Base-by-base conservation (phyloP, 2,329 filamentous ascomycete species). In the Fusarium metavorans region DNA sequence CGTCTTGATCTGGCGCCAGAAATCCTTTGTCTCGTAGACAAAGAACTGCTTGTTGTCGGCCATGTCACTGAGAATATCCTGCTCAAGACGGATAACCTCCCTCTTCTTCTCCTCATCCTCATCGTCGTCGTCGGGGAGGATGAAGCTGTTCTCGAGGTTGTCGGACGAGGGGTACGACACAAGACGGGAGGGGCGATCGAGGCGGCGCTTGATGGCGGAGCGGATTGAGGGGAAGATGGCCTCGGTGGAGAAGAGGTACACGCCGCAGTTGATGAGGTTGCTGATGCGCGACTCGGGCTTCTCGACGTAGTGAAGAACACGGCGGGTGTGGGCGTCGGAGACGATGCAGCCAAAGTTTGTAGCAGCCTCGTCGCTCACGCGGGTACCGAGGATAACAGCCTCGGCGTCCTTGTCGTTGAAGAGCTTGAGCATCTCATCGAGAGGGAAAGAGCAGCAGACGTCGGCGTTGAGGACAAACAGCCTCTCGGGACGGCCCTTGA, bases 1-100 rank as follows among this genome's bases (percentile, higher is more conserved):
- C 2, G 97, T 98, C 90, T 99, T 99, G 90, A 99, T 98, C 88
- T 99, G 97, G 79, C 97, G 95, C 97, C 97, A 99, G 85, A 99
- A 99, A 84, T 98, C 97, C 87, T 97, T 97, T 76, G 96, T 98
- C 87, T 99, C 97, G 83, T 98, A 94, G 35, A 98, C 97, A 85
- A 95, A 98, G 88, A 99, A 99, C 84, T 97, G 94, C 86, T 97
- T 97, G 90, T 91, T 98, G 85, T 98, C 97, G 71, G 97, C 96
- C 80, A 98, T 92, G 81, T 98, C 96, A 61, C 95, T 93, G 69
- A 99, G 90, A 62, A 98, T 98, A 82, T 99, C 97, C 86, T 98
- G 97, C 87, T 99, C 97, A 66, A 99, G 90, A 63, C 97, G 94
- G 77, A 99, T 93, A 59, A 98, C 94, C 80, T 97, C 92, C 81